Evolutionary conservation across 768 basidiomycete genomes (phyloP), one percentile per base, ranked within the genome.

Genomic region (Leccinum variicolor): DNA sequence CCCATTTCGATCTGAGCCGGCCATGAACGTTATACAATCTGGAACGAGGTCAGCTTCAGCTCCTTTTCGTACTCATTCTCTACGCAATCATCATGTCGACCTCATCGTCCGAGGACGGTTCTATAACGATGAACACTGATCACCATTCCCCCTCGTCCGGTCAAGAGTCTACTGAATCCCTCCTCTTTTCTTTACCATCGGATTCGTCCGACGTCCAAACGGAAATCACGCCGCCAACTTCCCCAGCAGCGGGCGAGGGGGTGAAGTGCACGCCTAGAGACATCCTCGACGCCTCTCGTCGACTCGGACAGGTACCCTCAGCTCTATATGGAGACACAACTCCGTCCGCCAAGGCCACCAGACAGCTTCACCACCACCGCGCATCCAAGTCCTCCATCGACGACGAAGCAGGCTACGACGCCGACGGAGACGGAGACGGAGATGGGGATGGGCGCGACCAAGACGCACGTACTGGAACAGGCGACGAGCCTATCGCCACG

Each of bases 401-500:
- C 31, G 65, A 69, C 14, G 68, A 69, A 43, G 55, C 56, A 28
- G 69, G 68, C 25, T 69, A 69, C 31, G 70, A 70, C 4, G 63
- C 68, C 10, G 67, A 69, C 39, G 54, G 53, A 4, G 68, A 68
- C 13, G 53, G 54, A 4, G 46, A 50, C 14, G 25, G 3, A 3
- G 48, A 57, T 3, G 36, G 29, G 1, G 50, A 50, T 6, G 52
- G 55, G 56, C 14, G 10, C 8, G 54, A 59, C 3, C 19, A 48
- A 13, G 36, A 21, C 4, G 6, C 29, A 21, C 29, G 49, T 17
- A 17, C 11, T 23, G 29, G 46, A 4, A 45, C 62, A 0, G 41
- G 50, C 25, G 34, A 36, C 15, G 34, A 36, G 17, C 17, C 7
- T 36, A 36, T 17, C 34, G 3, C 15, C 17, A 36, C 15, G 3